A percentile compares a stretch with the other conserved stretches of the same genome.
Evolutionary conservation across 768 basidiomycete species (phyloP).

Genomic region (Hypsizygus marmoreus): DNA sequence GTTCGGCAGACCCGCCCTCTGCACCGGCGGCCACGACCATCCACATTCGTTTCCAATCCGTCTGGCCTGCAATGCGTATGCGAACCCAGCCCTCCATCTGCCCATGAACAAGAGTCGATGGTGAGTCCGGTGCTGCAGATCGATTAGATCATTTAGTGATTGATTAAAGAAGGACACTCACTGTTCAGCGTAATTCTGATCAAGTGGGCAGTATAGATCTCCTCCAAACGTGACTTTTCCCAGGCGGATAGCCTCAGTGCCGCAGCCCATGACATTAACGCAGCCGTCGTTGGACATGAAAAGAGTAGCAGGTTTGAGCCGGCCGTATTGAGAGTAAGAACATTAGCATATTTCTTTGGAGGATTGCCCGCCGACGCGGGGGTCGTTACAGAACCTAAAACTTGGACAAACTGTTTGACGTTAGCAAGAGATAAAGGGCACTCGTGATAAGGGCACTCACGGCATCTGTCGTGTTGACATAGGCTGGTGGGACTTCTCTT

Average conservation of each 20-base stretch:
- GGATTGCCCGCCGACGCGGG: conserved; percentile 54
- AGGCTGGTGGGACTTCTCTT: conserved; percentile 81
- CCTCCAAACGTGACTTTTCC: conserved; percentile 94
- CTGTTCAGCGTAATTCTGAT: conserved; percentile 71
- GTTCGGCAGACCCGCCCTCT: conserved; percentile 26
- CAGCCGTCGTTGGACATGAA: conserved; percentile 72
- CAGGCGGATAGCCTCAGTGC: conserved; percentile 88
- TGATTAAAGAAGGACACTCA: conserved; percentile 19
- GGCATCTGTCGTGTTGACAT: conserved; percentile 87
- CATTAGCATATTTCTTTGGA: conserved; percentile 65
- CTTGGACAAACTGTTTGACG: conserved; percentile 84
- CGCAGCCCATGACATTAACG: conserved; percentile 87
- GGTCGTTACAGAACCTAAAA: conserved; percentile 71
- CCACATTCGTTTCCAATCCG: conserved; percentile 95
- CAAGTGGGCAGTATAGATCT: conserved; percentile 96
- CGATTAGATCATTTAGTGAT: conserved; percentile 4
- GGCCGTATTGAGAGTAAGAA: conserved; percentile 91
- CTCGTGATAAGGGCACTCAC: conserved; percentile 46
- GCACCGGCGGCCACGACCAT: conserved; percentile 64
- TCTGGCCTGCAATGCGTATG: conserved; percentile 92
- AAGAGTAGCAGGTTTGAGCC: conserved; percentile 90
- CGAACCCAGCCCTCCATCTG: conserved; percentile 91
- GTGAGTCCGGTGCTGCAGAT: conserved; percentile 47
- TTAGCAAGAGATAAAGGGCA: conserved; percentile 10
- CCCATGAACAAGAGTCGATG: conserved; percentile 66